These are phyloP conservation scores for Grosmannia clavigera DNA, from an alignment of 2,329 filamentous ascomycete species.

Conservation along the genomic window DNA sequence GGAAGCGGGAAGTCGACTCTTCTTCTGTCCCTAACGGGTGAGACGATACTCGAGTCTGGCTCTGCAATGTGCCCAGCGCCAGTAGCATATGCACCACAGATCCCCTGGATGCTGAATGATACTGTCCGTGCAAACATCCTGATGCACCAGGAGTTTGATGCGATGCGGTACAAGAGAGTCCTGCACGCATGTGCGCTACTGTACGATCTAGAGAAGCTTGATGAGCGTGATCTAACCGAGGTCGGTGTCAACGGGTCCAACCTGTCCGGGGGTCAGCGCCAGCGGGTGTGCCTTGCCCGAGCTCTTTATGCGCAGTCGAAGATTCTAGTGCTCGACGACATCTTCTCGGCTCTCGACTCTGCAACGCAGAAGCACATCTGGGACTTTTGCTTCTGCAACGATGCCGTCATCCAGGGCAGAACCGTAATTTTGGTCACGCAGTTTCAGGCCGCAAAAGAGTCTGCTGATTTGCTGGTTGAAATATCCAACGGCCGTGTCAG, in stretches of 20 bases:
- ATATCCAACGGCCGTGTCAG: background rate
- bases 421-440: constrained; percentile 47
- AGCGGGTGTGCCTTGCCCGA: constrained; percentile 33
- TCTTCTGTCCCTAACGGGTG: constrained; percentile 40
- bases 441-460: constrained; percentile 17
- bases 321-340: constrained; percentile 44
- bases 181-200: constrained; percentile 14
- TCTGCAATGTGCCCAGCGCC: constrained; percentile 26
- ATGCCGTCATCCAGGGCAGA: constrained; percentile 34
- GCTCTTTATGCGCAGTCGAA: constrained; percentile 44
- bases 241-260: constrained; percentile 15
- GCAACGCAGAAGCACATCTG: constrained; percentile 44
- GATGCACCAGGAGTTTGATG: constrained; percentile 6
- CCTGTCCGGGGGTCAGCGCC: constrained; percentile 15
- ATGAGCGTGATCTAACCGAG: constrained; percentile 13
- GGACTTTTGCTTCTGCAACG: constrained; percentile 44
- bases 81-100: constrained; percentile 25
- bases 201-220: constrained; percentile 14
- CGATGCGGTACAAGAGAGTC: constrained; percentile 21
- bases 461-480: background rate
- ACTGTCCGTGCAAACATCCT: constrained; percentile 21
- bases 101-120: constrained; percentile 23
- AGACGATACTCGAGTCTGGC: constrained; percentile 37
- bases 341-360: constrained; percentile 47
- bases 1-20: constrained; percentile 47